Evolutionary conservation across 2,329 filamentous ascomycete species (phyloP).

Genomic region (Pseudogymnoascus sp.): DNA sequence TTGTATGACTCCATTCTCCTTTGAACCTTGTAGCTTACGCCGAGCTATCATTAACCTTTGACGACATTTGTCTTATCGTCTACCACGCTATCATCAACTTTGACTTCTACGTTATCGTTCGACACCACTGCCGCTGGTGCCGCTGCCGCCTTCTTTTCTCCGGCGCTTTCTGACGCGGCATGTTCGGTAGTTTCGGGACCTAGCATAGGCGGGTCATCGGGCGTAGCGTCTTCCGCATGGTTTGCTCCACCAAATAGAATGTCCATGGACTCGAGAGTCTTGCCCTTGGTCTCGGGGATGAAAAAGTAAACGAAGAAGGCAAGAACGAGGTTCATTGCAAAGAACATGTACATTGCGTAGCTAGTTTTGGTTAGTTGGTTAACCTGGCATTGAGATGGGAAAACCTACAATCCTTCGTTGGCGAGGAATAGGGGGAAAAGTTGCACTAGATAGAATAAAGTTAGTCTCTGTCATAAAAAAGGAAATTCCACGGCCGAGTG

Average conservation of each 20-base stretch:
- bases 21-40: not conserved
- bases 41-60: not conserved
- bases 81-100: not conserved
- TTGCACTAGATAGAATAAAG: not conserved
- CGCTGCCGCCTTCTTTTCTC: not conserved
- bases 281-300: constrained; percentile 26
- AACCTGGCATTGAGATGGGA: constrained; percentile 31
- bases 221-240: constrained; percentile 2
- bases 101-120: not conserved
- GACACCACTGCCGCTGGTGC: not conserved
- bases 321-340: constrained; percentile 28
- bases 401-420: constrained; percentile 32
- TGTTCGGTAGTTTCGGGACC: not conserved
- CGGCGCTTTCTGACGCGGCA: not conserved
- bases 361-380: constrained; percentile 21
- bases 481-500: not conserved
- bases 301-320: constrained; percentile 30
- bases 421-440: constrained; percentile 29
- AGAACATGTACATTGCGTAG: constrained; percentile 33
- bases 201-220: not conserved
- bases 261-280: constrained; percentile 20
- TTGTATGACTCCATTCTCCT: constrained; percentile 6
- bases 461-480: not conserved
- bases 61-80: not conserved
- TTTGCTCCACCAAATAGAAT: constrained; percentile 27